phyloP scores from a whole-genome alignment of 31 red algal genomes.

The Asparagopsis taxiformis region DNA sequence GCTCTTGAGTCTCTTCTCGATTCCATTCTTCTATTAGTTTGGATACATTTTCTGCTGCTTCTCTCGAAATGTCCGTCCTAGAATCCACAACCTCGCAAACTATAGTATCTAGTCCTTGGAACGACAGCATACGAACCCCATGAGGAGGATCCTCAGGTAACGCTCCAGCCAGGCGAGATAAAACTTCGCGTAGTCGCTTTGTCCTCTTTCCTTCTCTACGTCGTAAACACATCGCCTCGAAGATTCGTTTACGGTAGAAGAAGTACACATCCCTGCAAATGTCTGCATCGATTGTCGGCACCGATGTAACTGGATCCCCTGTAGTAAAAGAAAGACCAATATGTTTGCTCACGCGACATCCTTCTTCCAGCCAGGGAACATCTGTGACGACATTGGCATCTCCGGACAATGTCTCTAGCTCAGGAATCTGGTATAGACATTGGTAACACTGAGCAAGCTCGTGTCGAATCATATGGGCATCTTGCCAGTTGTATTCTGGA shows the following conservation, averaged over 20 bases:
- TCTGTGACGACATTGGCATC: slow-evolving; percentile 1
- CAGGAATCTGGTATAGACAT: slow-evolving; percentile 64
- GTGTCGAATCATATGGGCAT: slow-evolving; percentile 36
- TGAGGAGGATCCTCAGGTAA: slow-evolving; percentile 50
- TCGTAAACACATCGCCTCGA: slow-evolving; percentile 56
- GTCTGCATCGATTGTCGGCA: slow-evolving; percentile 39
- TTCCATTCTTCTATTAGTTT: slow-evolving; percentile 64
- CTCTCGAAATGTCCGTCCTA: slow-evolving; percentile 34
- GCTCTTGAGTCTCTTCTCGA: background rate
- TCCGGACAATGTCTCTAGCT: slow-evolving; percentile 19
- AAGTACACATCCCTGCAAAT: slow-evolving; percentile 63
- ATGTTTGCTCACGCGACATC: slow-evolving; percentile 51
- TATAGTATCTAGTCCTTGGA: slow-evolving; percentile 53
- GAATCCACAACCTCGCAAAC: slow-evolving; percentile 41
- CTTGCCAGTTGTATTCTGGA: slow-evolving; percentile 32
- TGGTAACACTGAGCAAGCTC: slow-evolving; percentile 63
- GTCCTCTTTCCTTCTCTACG: slow-evolving; percentile 52
- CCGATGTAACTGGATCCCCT: slow-evolving; percentile 24
- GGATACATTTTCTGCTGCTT: slow-evolving; percentile 53
- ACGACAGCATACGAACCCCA: slow-evolving; percentile 48
- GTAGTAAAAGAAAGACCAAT: slow-evolving; percentile 57
- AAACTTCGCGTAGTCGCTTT: slow-evolving; percentile 55
- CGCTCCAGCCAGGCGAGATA: slow-evolving; percentile 46
- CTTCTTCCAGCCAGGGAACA: slow-evolving; percentile 52
- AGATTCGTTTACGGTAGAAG: slow-evolving; percentile 58